phyloP scores from a whole-genome alignment of 352 stramenopile genomes.

The Blastocystis sp. region DNA sequence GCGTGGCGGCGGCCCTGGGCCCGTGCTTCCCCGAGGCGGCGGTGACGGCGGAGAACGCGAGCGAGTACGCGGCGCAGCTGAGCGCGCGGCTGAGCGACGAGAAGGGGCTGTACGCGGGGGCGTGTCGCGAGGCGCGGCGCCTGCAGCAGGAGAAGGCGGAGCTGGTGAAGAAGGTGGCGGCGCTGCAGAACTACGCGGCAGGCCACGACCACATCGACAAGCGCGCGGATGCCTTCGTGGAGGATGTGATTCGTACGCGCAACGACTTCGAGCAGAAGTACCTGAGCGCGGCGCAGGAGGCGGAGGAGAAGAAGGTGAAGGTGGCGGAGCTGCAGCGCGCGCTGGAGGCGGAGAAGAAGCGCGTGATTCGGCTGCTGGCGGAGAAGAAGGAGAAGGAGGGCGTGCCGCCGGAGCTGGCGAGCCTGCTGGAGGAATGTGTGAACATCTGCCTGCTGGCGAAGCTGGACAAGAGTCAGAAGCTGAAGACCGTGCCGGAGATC shows the following conservation, averaged over 20 bases:
- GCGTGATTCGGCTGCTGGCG: background rate
- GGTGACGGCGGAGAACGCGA: background rate
- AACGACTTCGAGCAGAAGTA: constrained; percentile 67
- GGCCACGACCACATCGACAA: constrained; percentile 52
- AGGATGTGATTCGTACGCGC: constrained; percentile 14
- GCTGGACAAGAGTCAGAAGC: constrained; percentile 32
- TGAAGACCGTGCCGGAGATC: constrained; percentile 15
- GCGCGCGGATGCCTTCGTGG: constrained; percentile 35
- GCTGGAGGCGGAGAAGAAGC: constrained; percentile 10
- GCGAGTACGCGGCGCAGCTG: constrained; percentile 25
- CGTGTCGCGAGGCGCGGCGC: background rate
- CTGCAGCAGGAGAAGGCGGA: constrained; percentile 1
- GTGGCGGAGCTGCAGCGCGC: constrained; percentile 11
- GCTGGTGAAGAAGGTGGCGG: constrained; percentile 22
- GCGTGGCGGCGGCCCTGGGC: background rate
- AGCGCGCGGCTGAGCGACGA: constrained; percentile 21
- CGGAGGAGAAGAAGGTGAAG: constrained; percentile 32
- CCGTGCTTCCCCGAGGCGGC: constrained; percentile 4
- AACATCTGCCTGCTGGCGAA: constrained; percentile 57
- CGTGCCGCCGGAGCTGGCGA: constrained; percentile 21
- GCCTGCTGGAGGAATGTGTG: constrained; percentile 53
- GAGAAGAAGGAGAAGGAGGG: constrained; percentile 25
- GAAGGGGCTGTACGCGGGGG: constrained; percentile 5
- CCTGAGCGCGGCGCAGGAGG: constrained; percentile 5
- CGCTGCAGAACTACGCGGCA: constrained; percentile 29